Evolutionary conservation across 106 monocot species (phyloP).

Genomic region (Phalaenopsis equestris): DNA sequence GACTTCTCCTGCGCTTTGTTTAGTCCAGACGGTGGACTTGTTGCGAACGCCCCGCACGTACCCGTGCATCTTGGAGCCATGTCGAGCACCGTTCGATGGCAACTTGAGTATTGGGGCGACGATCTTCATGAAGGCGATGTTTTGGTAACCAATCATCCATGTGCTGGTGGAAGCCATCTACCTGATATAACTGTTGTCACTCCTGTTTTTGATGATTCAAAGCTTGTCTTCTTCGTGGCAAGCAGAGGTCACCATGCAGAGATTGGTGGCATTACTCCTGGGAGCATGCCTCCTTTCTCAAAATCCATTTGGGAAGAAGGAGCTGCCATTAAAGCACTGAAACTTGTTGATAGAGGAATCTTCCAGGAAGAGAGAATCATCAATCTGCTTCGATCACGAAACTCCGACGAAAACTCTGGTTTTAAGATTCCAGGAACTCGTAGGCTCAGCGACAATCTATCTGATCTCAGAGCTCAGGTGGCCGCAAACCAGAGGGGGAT

Average conservation of each 20-base stretch:
- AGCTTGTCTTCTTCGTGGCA: slow-evolving; percentile 91
- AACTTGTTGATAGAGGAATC: slow-evolving; percentile 69
- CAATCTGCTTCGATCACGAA: slow-evolving; percentile 38
- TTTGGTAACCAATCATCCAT: slow-evolving; percentile 86
- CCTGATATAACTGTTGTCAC: slow-evolving; percentile 97
- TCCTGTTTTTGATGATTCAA: slow-evolving; percentile 70
- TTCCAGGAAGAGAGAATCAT: slow-evolving; percentile 81
- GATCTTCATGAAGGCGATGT: slow-evolving; percentile 85
- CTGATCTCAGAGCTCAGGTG: slow-evolving; percentile 85
- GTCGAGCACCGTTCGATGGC: slow-evolving; percentile 87
- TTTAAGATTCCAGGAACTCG: slow-evolving; percentile 75
- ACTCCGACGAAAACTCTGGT: slow-evolving; percentile 25
- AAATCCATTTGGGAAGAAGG: slow-evolving; percentile 92
- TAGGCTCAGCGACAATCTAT: slow-evolving; percentile 77
- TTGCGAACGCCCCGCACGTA: slow-evolving; percentile 97
- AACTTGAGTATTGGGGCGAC: slow-evolving; percentile 68
- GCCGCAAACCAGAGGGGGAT: slow-evolving; percentile 96
- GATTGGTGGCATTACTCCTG: slow-evolving; percentile 91
- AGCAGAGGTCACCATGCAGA: slow-evolving; percentile 97
- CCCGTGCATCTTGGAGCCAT: slow-evolving; percentile 96
- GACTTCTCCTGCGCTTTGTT: slow-evolving; percentile 97
- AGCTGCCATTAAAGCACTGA: slow-evolving; percentile 88
- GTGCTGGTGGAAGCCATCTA: slow-evolving; percentile 92
- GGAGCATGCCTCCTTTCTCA: slow-evolving; percentile 98
- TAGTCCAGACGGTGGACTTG: slow-evolving; percentile 91